Evolutionary conservation across 2,329 filamentous ascomycete species (phyloP), one percentile per base, ranked within the genome.

Genomic region (Immersiporthe knoxdaviesiana): DNA sequence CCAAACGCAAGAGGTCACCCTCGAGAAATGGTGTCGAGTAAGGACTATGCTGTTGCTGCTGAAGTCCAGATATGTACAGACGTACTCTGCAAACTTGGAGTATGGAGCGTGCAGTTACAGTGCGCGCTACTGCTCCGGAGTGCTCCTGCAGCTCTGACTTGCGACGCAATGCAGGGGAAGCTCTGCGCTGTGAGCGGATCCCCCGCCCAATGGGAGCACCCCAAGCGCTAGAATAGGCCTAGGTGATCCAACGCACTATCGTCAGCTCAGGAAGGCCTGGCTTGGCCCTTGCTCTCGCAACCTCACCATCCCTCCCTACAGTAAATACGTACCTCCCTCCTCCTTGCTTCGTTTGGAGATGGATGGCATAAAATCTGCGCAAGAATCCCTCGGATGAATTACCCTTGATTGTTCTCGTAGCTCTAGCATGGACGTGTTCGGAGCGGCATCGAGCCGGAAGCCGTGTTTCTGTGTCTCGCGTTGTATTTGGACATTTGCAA

Each of bases 111-210:
- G 58, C n/a, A 14, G 58, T 35, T n/a, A 24, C 30, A 27, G 54
- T 44, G 41, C 41, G 7, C n/a, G 52, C 52, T 18, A 21, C 16
- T 59, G 54, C 30, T n/a, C n/a, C n/a, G 35, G 56, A 12, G 35
- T 39, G 59, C 59, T 39, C 11, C 44, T 41, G 35, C 35, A 63
- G 60, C 39, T 63, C 24, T 21, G 39, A 4, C 37, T 16, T 63
- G 41, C 39, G 21, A 30, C 27, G 18, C 60, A 35, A 35, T 41
- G 39, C 37, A 50, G 60, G 60, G 60, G 37, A 62, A 62, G 59
- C 39, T 39, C 11, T 62, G 59, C 37, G 44, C 44, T n/a, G 44
- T 18, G 21, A 47, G 44, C 44, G 59, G 59, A 62, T 62, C 59
- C n/a, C 12, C 37, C 4, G 59, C 37, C 59, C 59, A 62, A 30